Evolutionary conservation across 2,329 filamentous ascomycete species (phyloP), one percentile per base, ranked within the genome.

Genomic region (Colletotrichum incanum): DNA sequence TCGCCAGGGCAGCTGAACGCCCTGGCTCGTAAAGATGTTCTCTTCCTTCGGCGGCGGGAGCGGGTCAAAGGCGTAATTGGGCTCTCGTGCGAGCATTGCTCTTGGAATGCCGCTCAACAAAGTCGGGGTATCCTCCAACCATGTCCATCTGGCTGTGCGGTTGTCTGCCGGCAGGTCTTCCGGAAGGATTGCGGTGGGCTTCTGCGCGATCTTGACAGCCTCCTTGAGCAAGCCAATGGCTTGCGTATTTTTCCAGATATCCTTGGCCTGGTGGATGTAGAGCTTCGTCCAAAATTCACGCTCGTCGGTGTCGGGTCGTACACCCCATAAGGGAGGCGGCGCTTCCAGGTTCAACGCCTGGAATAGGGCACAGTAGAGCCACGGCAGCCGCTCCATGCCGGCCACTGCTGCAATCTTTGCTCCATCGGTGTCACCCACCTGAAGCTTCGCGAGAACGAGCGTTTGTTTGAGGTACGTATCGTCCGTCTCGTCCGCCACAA

Each of bases 211-310:
- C 73, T 90, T 89, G 55, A 91, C 92, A 20, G 92, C 90, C 76
- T 94, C 91, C 39, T 92, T 87, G 1, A 98, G 88, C 9, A 98
- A 82, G 5, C 86, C 84, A 4, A 88, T 91, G 18, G 90, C 90
- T 77, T 94, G 92, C 0, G 93, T 88, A 5, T 92, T 94, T 79
- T 95, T 95, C 95, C 95, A 98, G 4, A 97, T 84, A 76, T 96
- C 93, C 78, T 95, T 96, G 5, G 93, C 88, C 55, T 93, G 90
- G 68, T 90, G 86, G 37, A 94, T 87, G 78, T 98, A 98, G 2
- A 97, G 86, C 77, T 93, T 90, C 5, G 91, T 90, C 77, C 94
- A 89, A 47, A 98, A 88, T 67, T 89, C 87, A 26, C 80, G 78
- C 75, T 94, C 89, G 56, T 91, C 86, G 16, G 88, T 85, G 39